Conservation (phyloP, 352 stramenopile genomes). For the Pythium biforme region DNA sequence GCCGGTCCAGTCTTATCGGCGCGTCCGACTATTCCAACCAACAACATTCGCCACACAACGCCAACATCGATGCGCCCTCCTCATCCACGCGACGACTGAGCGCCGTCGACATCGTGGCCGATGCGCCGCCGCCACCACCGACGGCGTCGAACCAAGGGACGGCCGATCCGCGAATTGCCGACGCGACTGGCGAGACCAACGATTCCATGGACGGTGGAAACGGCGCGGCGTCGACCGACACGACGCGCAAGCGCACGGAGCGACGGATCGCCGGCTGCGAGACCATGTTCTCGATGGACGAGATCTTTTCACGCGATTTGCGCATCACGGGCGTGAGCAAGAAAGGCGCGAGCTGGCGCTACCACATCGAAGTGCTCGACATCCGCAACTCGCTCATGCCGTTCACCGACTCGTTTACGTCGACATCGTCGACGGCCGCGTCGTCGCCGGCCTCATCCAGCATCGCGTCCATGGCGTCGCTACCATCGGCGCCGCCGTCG, state of each 20-base stretch:
- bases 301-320: constrained; percentile 48
- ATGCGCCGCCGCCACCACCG: no score
- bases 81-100: no score
- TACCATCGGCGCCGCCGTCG: constrained; percentile 12
- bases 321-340: constrained; percentile 74
- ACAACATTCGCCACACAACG: background rate
- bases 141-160: no score
- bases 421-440: constrained; percentile 11
- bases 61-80: background rate
- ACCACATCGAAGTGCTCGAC: constrained; percentile 81
- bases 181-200: background rate
- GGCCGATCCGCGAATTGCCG: no score
- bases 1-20: constrained; percentile 5
- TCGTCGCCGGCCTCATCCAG: constrained; percentile 18
- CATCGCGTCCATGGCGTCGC: constrained; percentile 15
- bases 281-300: constrained; percentile 26
- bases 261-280: constrained; percentile 18
- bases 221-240: background rate
- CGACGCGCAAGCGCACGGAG: constrained; percentile 21
- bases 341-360: constrained; percentile 64
- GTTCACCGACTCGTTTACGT: constrained; percentile 16
- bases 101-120: no score
- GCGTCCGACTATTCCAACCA: constrained; percentile 8
- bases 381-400: constrained; percentile 37
- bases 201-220: background rate